A percentile compares a stretch with the other conserved stretches of the same genome.
Evolutionary conservation across 2,329 filamentous ascomycete genomes (phyloP).

Genomic region (Aureobasidium musti): DNA sequence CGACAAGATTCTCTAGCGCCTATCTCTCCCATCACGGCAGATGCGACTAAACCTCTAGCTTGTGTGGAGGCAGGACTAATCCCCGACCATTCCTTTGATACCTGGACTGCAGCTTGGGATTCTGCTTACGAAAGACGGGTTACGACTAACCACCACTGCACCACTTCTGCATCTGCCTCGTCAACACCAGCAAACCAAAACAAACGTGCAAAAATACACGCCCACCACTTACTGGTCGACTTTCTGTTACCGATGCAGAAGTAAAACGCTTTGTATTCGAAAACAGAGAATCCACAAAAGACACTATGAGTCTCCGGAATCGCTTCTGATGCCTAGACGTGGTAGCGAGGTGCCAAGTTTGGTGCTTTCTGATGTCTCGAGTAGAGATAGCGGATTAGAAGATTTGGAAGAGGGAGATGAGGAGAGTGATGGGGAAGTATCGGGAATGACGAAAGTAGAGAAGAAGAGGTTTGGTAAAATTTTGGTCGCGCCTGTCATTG

Average conservation of each 20-base stretch:
- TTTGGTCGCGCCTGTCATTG: no score
- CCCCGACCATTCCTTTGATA: background rate
- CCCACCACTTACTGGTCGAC: background rate
- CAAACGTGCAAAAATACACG: background rate
- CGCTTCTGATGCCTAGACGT: background rate
- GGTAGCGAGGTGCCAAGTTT: constrained; percentile 16
- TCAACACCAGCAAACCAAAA: background rate
- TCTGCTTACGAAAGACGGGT: constrained; percentile 1
- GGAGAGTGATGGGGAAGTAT: background rate
- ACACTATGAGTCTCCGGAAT: background rate
- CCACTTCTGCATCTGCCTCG: background rate
- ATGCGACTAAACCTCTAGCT: background rate
- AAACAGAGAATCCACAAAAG: background rate
- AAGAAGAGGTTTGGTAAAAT: no score
- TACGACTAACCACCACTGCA: background rate
- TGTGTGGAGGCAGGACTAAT: background rate
- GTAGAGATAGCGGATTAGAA: background rate
- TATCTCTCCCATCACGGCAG: background rate
- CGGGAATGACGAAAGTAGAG: no score
- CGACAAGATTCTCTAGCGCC: background rate
- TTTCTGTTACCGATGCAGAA: background rate
- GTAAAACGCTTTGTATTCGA: background rate
- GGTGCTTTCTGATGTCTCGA: background rate
- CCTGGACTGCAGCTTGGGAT: constrained; percentile 13
- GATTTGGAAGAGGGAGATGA: constrained; percentile 6